Conservation (phyloP, 2,329 filamentous ascomycete species). For the Verticillium albo-atrum region DNA sequence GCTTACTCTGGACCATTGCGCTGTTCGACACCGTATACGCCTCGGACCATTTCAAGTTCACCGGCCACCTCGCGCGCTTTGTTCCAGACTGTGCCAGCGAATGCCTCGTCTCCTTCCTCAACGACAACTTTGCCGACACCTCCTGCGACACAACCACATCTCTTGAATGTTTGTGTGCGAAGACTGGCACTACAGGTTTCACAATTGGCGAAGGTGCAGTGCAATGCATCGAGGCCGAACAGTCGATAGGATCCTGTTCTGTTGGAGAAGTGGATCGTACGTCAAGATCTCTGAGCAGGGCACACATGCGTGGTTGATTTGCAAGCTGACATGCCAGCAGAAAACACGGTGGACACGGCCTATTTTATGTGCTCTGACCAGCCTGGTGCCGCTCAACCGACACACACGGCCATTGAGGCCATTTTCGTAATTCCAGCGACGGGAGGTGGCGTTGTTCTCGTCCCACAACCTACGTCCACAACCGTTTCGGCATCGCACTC, state of each 20-base stretch:
- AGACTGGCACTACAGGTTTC: constrained; percentile 54
- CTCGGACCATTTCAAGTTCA: constrained; percentile 24
- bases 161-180: constrained; percentile 60
- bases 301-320: neutral
- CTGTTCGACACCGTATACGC: constrained; percentile 18
- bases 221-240: constrained; percentile 59
- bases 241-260: constrained; percentile 45
- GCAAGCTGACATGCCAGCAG: neutral
- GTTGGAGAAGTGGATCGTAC: constrained; percentile 27
- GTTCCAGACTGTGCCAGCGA: constrained; percentile 55
- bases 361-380: constrained; percentile 54
- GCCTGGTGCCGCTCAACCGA: constrained; percentile 47
- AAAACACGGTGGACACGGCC: constrained; percentile 36
- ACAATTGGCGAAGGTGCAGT: constrained; percentile 69
- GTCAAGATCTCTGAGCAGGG: neutral
- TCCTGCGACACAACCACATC: constrained; percentile 46
- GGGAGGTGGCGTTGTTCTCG: constrained; percentile 27
- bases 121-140: constrained; percentile 48
- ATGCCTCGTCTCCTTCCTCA: constrained; percentile 61
- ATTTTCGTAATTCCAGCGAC: constrained; percentile 34
- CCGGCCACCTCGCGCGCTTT: constrained; percentile 32
- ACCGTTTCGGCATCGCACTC: neutral
- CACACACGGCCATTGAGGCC: constrained; percentile 53
- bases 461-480: constrained; percentile 5
- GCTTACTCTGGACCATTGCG: constrained; percentile 25